A percentile compares a stretch with the other conserved stretches of the same genome.
These are phyloP conservation scores for Dovyalis caffra DNA, from an alignment of 345 rosid species.

Conservation along the genomic window DNA sequence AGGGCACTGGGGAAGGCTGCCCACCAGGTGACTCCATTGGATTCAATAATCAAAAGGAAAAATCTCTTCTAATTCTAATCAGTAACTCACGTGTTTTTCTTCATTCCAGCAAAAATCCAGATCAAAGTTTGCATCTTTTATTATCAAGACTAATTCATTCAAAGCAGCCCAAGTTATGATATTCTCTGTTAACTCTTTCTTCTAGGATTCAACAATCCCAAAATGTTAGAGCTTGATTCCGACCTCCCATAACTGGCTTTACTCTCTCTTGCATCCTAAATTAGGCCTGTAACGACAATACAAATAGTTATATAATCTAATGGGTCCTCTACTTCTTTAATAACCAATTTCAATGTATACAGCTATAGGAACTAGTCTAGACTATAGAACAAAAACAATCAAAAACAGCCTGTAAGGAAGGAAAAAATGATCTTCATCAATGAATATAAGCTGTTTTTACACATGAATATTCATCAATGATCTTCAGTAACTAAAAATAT, in stretches of 20 bases:
- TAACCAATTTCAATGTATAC: too few relatives aligned
- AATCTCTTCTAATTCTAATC: neutral
- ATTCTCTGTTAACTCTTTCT: neutral
- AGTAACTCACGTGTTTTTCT: slow-evolving; percentile 5
- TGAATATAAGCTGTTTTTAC: too few relatives aligned
- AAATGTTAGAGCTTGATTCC: slow-evolving; percentile 10
- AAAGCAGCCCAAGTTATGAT: neutral
- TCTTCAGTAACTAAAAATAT: too few relatives aligned
- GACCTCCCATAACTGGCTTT: slow-evolving; percentile 18
- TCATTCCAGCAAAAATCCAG: slow-evolving; percentile 37
- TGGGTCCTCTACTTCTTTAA: too few relatives aligned
- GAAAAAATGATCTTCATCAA: too few relatives aligned
- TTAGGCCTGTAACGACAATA: neutral
- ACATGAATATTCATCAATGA: too few relatives aligned
- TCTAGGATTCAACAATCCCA: neutral
- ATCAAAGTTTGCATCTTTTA: slow-evolving; percentile 34
- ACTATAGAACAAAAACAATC: too few relatives aligned
- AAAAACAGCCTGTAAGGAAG: too few relatives aligned
- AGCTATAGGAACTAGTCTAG: too few relatives aligned
- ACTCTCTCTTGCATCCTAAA: slow-evolving; percentile 15
- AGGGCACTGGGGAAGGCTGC: slow-evolving; percentile 20
- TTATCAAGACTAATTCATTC: slow-evolving; percentile 4
- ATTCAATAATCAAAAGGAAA: slow-evolving; percentile 7
- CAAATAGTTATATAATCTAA: too few relatives aligned
- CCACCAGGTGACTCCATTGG: slow-evolving; percentile 28